Base-by-base conservation (phyloP, 176 grass and related monocot genomes). In the Thalia dealbata region DNA sequence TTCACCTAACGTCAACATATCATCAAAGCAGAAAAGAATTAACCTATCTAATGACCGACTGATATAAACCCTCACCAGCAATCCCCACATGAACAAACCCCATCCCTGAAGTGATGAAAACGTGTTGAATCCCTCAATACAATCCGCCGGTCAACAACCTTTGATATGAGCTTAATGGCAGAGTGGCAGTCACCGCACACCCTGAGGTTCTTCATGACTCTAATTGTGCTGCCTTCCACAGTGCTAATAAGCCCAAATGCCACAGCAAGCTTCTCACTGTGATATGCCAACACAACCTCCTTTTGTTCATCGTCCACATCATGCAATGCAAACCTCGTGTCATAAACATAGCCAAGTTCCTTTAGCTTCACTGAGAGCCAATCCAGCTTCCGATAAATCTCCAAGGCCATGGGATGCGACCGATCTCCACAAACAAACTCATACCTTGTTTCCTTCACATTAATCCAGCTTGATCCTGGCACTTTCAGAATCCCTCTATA, bases 171-270 rank as follows among this genome's bases (percentile, higher is more conserved):
- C 58, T 85, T 86, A 16, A 91, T 86, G 24, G 81, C 75, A 10
- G 74, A 61, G 64, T 86, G 88, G 42, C 73, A 85, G 79, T 78
- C 76, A 44, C 84, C 73, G 50, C 75, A 87, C 42, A 81, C 68
- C 28, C 79, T 51, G 51, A 91, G 81, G 58, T 87, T 87, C 79
- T 84, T 87, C 73, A 91, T 80, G 61, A 91, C 48, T 76, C 88
- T 74, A 56, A 79, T 78, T 19, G 75, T 79, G 59, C 84, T 90
- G 41, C 84, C 83, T 59, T 91, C 63, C 14, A 68, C 61, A 22
- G 76, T 84, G 64, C 48, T 78, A 69, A 75, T 64, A 44, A 85
- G 78, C 41, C 73, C 76, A 82, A 81, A 85, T 50, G 85, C 73
- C 46, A 85, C 52, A 16, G 82, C 85, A 64, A 85, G 80, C 43